Evolutionary conservation across 768 basidiomycete species (phyloP).

Genomic region (Kwoniella newhampshirensis): DNA sequence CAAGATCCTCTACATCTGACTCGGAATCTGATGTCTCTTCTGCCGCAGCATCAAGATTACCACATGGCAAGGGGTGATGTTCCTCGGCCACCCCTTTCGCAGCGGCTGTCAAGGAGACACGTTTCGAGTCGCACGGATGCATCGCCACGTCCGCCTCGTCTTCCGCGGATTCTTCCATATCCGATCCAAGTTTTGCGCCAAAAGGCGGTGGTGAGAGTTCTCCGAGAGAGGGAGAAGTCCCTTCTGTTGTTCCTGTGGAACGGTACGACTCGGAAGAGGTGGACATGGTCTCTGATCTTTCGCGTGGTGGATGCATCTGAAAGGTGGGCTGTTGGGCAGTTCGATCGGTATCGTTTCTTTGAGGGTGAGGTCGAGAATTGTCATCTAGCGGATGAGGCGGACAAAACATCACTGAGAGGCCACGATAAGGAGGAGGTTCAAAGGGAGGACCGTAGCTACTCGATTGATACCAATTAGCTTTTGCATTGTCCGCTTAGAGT

Average conservation of each 20-base stretch:
- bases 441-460: conserved; percentile 40
- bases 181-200: conserved; percentile 15
- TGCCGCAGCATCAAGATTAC: conserved; percentile 3
- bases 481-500: background rate
- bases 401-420: conserved; percentile 40
- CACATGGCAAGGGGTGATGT: conserved; percentile 27
- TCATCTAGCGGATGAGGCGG: conserved; percentile 43
- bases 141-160: conserved; percentile 36
- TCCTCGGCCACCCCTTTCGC: conserved; percentile 24
- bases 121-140: conserved; percentile 46
- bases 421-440: conserved; percentile 50
- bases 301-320: conserved; percentile 23
- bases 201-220: conserved; percentile 22
- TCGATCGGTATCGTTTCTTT: conserved; percentile 13
- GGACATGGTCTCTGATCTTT: conserved; percentile 46
- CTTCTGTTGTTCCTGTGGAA: conserved; percentile 39
- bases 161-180: conserved; percentile 5
- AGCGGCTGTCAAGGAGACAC: conserved; percentile 25
- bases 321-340: conserved; percentile 12
- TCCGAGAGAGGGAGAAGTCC: conserved; percentile 34
- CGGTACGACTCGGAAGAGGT: conserved; percentile 29
- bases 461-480: conserved; percentile 4
- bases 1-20: conserved; percentile 18
- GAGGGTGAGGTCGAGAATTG: conserved; percentile 5
- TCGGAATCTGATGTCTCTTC: conserved; percentile 6